A percentile compares a stretch with the other conserved stretches of the same genome.
Evolutionary conservation across 805 yeast genomes (phyloP).

Genomic region (Grigorovia transvaalensis): DNA sequence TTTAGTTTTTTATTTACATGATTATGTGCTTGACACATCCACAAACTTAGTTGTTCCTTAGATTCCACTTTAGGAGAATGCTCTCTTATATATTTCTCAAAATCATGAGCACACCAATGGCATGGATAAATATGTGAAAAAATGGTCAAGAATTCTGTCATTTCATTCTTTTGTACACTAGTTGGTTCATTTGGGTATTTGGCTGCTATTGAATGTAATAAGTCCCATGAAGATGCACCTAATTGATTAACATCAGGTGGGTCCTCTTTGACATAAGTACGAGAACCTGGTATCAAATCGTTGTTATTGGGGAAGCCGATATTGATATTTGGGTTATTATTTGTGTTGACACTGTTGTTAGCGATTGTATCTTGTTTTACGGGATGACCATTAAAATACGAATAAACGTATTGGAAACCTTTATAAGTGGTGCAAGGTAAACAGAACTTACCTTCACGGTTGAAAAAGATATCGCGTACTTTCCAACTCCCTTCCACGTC

Average conservation of each 20-base stretch:
- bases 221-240: slow-evolving; percentile 88
- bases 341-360: background rate
- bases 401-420: slow-evolving; percentile 47
- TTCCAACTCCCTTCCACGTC: background rate
- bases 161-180: slow-evolving; percentile 51
- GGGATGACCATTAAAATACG: background rate
- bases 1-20: slow-evolving; percentile 80
- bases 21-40: slow-evolving; percentile 96
- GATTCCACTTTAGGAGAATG: slow-evolving; percentile 48
- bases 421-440: slow-evolving; percentile 74
- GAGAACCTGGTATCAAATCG: slow-evolving; percentile 32
- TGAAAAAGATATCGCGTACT: slow-evolving; percentile 33
- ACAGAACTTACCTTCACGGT: slow-evolving; percentile 89
- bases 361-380: background rate
- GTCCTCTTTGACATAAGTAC: slow-evolving; percentile 39
- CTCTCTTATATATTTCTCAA: slow-evolving; percentile 48
- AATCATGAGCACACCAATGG: slow-evolving; percentile 87
- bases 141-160: slow-evolving; percentile 55
- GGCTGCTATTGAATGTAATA: slow-evolving; percentile 84
- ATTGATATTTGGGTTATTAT: background rate
- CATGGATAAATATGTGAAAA: slow-evolving; percentile 87
- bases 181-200: slow-evolving; percentile 70
- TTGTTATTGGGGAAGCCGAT: slow-evolving; percentile 24
- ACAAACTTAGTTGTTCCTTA: slow-evolving; percentile 74
- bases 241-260: slow-evolving; percentile 83